phyloP scores from a whole-genome alignment of 495 filamentous ascomycete genomes.

The Daldinia vernicosa region DNA sequence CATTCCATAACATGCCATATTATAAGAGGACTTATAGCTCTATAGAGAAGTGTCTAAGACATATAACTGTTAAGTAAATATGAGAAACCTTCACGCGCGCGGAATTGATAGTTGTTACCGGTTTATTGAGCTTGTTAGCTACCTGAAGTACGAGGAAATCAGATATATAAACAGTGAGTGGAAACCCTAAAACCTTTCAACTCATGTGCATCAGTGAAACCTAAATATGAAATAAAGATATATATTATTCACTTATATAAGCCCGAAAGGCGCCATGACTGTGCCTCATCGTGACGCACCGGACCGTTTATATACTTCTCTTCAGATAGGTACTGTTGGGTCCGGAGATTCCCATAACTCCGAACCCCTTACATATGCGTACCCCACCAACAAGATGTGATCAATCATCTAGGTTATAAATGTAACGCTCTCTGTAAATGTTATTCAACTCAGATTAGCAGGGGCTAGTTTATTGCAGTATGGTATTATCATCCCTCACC shows the following conservation, averaged over 20 bases:
- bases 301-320: neutral
- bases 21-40: too few relatives aligned
- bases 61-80: too few relatives aligned
- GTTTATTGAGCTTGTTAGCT: too few relatives aligned
- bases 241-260: neutral
- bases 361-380: neutral
- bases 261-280: neutral
- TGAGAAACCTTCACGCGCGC: too few relatives aligned
- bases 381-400: neutral
- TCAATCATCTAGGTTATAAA: neutral
- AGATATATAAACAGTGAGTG: too few relatives aligned
- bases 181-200: too few relatives aligned
- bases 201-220: too few relatives aligned
- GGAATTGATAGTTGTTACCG: too few relatives aligned
- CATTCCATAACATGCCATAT: too few relatives aligned
- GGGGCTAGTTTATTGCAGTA: neutral
- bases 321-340: neutral
- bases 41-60: too few relatives aligned
- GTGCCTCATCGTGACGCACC: neutral
- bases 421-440: neutral
- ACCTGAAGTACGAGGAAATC: too few relatives aligned
- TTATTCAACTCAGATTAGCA: neutral
- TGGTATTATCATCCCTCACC: neutral
- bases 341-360: neutral
- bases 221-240: too few relatives aligned